These are phyloP conservation scores for Sphenostylis stenocarpa DNA, from an alignment of 306 rosid genomes.

Conservation along the genomic window DNA sequence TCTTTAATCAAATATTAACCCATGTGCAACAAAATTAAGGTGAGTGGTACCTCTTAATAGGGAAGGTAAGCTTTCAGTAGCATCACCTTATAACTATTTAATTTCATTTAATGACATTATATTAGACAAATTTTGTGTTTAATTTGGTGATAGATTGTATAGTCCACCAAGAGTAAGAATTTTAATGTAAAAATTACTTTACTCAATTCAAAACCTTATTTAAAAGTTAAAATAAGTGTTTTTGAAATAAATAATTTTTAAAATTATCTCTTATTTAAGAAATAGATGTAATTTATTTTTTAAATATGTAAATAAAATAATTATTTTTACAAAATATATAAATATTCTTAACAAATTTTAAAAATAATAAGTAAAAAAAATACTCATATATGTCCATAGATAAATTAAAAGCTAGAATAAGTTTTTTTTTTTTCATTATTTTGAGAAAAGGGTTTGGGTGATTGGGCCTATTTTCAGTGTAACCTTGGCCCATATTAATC, in stretches of 20 bases:
- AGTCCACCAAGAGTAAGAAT: no score
- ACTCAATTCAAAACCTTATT: not conserved
- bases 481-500: not conserved
- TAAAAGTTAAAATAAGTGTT: no score
- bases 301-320: no score
- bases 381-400: no score
- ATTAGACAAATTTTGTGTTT: not conserved
- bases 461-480: not conserved
- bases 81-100: not conserved
- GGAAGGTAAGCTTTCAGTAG: not conserved
- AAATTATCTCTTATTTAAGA: no score
- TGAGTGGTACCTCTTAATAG: not conserved
- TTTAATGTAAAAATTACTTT: not conserved
- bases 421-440: not conserved
- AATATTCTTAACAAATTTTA: no score
- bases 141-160: not conserved
- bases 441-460: not conserved
- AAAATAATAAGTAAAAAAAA: no score
- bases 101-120: not conserved
- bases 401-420: not conserved
- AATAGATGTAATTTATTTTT: no score
- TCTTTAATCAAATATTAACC: not conserved
- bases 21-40: not conserved
- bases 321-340: no score
- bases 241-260: no score